These are phyloP conservation scores for Schizosaccharomyces pombe DNA, from an alignment of 805 yeast species.

Conservation along the genomic window DNA sequence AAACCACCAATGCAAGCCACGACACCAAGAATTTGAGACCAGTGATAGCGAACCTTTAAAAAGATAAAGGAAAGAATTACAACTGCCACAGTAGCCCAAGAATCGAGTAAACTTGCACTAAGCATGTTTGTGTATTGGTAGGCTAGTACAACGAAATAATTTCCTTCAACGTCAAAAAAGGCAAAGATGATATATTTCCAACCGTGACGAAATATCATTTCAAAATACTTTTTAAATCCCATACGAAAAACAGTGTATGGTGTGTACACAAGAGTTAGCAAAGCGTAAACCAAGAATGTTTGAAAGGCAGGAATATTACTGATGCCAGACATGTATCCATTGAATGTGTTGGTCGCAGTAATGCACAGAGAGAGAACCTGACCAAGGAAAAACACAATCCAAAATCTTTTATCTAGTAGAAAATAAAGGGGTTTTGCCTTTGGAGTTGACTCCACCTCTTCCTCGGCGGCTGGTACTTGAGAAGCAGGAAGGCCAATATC, in stretches of 20 bases:
- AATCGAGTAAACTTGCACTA: conserved; percentile 22
- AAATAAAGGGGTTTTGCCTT: conserved; percentile 11
- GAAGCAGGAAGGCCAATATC: not conserved
- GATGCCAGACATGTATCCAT: conserved; percentile 18
- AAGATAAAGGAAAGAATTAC: conserved; percentile 21
- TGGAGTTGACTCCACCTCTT: not conserved
- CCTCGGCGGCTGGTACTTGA: not conserved
- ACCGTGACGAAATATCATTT: conserved; percentile 16
- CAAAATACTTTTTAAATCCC: conserved; percentile 18
- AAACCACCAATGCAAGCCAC: conserved; percentile 21
- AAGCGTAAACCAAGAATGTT: conserved; percentile 20
- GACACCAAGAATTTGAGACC: conserved; percentile 22
- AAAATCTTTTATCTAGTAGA: conserved; percentile 17
- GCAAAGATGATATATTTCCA: conserved; percentile 23
- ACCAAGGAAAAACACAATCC: conserved; percentile 21
- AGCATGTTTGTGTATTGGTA: conserved; percentile 22
- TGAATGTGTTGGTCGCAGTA: conserved; percentile 22
- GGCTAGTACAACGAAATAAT: conserved; percentile 23
- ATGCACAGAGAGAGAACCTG: conserved; percentile 21
- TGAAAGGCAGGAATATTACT: conserved; percentile 25
- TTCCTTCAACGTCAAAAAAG: conserved; percentile 24
- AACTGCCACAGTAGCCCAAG: conserved; percentile 24
- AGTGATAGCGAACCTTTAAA: conserved; percentile 23
- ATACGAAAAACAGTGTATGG: conserved; percentile 19
- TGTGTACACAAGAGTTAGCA: conserved; percentile 18